Evolutionary conservation across 192 early-diverging fungal species (phyloP).

Genomic region (Lobosporangium transversale): DNA sequence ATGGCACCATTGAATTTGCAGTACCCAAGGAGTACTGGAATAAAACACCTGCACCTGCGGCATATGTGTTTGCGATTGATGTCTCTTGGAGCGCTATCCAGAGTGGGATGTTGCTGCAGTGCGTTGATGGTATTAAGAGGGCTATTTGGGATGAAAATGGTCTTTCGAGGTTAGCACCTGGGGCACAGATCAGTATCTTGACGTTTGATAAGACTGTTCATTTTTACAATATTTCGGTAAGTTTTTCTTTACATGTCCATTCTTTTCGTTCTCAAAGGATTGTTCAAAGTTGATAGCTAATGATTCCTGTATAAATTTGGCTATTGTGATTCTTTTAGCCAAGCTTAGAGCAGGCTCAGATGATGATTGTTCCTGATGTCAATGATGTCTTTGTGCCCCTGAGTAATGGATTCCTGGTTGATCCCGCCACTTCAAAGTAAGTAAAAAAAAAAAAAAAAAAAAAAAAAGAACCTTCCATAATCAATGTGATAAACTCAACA

Average conservation of each 20-base stretch:
- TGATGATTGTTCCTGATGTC: constrained; percentile 95
- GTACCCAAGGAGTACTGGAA: constrained; percentile 85
- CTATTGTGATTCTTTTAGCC: constrained; percentile 52
- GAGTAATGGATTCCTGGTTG: constrained; percentile 89
- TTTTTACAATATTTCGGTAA: constrained; percentile 93
- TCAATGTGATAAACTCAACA: not conserved
- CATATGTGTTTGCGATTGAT: constrained; percentile 95
- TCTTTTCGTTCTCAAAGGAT: not conserved
- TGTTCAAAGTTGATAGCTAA: not conserved
- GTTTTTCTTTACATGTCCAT: constrained; percentile 19
- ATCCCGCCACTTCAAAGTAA: constrained; percentile 81
- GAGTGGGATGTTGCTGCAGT: constrained; percentile 80
- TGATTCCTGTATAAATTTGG: not conserved
- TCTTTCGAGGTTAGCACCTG: constrained; percentile 57
- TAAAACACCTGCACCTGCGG: constrained; percentile 71
- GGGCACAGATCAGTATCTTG: constrained; percentile 83
- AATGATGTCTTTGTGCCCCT: constrained; percentile 95
- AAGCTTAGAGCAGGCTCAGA: constrained; percentile 85
- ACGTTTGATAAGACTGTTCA: constrained; percentile 92
- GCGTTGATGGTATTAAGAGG: constrained; percentile 72
- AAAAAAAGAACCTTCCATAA: not conserved
- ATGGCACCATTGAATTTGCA: constrained; percentile 91
- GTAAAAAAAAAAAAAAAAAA: not conserved
- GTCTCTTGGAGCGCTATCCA: constrained; percentile 89
- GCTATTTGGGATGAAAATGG: constrained; percentile 69